Evolutionary conservation across 164 flowering plant genomes (phyloP).

Genomic region (Annona squamosa): DNA sequence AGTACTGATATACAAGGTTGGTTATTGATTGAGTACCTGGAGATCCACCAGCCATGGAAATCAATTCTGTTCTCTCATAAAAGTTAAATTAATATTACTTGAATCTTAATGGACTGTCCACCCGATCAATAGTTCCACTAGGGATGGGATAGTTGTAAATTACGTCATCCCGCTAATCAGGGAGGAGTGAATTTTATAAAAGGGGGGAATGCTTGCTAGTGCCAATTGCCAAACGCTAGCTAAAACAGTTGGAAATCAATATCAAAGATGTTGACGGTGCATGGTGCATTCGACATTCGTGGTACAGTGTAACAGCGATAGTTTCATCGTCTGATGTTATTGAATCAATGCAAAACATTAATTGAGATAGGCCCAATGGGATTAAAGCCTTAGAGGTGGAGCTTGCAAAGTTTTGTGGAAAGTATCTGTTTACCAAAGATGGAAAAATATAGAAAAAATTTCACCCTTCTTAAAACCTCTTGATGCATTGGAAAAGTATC

Average conservation of each 20-base stretch:
- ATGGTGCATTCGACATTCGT: background rate
- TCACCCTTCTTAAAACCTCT: too few relatives aligned
- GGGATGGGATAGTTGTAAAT: conserved; percentile 5
- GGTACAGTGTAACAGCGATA: background rate
- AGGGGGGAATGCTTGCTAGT: background rate
- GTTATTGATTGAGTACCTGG: background rate
- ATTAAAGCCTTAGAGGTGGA: too few relatives aligned
- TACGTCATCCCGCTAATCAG: conserved; percentile 7
- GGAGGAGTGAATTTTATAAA: background rate
- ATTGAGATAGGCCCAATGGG: too few relatives aligned
- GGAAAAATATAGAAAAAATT: too few relatives aligned
- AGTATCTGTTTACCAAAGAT: too few relatives aligned
- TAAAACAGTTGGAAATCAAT: background rate
- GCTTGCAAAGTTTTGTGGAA: too few relatives aligned
- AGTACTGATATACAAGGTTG: background rate
- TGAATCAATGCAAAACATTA: background rate
- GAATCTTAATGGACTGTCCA: conserved; percentile 13
- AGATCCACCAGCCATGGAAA: conserved; percentile 1
- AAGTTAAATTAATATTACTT: background rate
- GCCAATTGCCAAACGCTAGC: background rate
- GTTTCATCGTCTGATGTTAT: background rate
- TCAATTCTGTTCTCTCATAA: conserved; percentile 1
- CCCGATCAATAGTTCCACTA: conserved; percentile 7
- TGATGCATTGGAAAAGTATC: too few relatives aligned
- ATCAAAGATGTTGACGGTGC: background rate